phyloP scores from a whole-genome alignment of 1,284 basidiomycete genomes.

The Moniliella sp. region DNA sequence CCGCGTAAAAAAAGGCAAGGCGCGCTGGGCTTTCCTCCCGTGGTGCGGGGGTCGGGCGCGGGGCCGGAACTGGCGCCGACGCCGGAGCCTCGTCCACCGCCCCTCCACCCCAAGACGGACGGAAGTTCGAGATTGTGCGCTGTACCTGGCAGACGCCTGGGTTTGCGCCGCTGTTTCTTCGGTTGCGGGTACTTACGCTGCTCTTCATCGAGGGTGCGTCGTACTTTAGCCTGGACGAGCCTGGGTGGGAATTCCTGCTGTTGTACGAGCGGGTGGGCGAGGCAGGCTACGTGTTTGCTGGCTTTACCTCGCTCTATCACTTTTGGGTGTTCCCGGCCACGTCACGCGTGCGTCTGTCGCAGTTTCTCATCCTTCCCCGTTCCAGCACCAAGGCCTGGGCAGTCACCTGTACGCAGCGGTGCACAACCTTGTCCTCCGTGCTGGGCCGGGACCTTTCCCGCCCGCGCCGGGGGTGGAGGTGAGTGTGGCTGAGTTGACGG shows the following conservation, averaged over 20 bases:
- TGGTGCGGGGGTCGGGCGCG: not conserved
- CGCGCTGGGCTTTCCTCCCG: not conserved
- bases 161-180: constrained; percentile 73
- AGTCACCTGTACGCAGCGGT: constrained; percentile 56
- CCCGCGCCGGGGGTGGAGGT: no score
- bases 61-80: not conserved
- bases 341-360: constrained; percentile 37
- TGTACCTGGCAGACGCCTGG: constrained; percentile 64
- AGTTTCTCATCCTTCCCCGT: constrained; percentile 78
- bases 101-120: no score
- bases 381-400: constrained; percentile 62
- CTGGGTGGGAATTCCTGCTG: constrained; percentile 36
- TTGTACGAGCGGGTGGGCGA: constrained; percentile 11
- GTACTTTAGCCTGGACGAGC: constrained; percentile 50
- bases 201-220: constrained; percentile 66
- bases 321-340: constrained; percentile 20
- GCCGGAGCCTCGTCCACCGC: no score
- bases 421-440: constrained; percentile 52
- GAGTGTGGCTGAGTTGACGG: constrained; percentile 57
- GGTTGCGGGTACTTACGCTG: constrained; percentile 80
- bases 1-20: not conserved
- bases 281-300: constrained; percentile 47
- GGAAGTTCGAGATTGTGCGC: constrained; percentile 19
- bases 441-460: no score
- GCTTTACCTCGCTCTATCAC: constrained; percentile 16